A percentile compares a stretch with the other conserved stretches of the same genome.
These are phyloP conservation scores for Geotrichum carabidarum DNA, from an alignment of 1,139 yeast species.

Conservation along the genomic window DNA sequence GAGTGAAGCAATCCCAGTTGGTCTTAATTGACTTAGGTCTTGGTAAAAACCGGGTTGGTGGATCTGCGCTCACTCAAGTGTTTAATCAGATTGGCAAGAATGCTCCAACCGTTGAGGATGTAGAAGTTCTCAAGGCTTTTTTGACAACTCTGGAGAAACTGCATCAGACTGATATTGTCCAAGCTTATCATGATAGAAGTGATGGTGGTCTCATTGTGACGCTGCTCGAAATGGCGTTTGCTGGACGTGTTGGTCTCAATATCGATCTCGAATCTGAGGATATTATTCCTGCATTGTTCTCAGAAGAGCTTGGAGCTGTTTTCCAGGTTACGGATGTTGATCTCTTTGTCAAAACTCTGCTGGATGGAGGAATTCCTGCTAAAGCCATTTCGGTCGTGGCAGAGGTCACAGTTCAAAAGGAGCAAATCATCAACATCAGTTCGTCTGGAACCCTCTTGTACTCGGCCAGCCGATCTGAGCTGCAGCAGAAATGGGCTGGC, in stretches of 20 bases:
- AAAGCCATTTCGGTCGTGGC: slow-evolving; percentile 61
- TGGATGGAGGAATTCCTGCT: slow-evolving; percentile 53
- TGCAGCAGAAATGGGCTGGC: slow-evolving; percentile 81
- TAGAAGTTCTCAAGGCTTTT: slow-evolving; percentile 58
- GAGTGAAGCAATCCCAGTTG: slow-evolving; percentile 49
- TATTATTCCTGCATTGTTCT: slow-evolving; percentile 49
- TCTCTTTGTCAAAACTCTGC: slow-evolving; percentile 52
- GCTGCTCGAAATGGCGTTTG: slow-evolving; percentile 91
- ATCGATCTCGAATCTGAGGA: slow-evolving; percentile 38
- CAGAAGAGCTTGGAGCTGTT: slow-evolving; percentile 93
- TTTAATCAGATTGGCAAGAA: slow-evolving; percentile 77
- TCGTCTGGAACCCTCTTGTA: slow-evolving; percentile 48
- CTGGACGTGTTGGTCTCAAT: slow-evolving; percentile 80
- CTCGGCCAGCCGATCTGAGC: slow-evolving; percentile 55
- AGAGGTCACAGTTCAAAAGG: slow-evolving; percentile 49
- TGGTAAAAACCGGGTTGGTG: slow-evolving; percentile 63
- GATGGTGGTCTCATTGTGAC: slow-evolving; percentile 95
- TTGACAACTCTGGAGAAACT: slow-evolving; percentile 62
- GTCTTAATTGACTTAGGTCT: slow-evolving; percentile 79
- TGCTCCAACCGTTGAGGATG: slow-evolving; percentile 78
- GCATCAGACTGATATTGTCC: slow-evolving; percentile 58
- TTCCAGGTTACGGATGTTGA: slow-evolving; percentile 72
- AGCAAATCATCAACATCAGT: slow-evolving; percentile 49
- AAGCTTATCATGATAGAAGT: slow-evolving; percentile 92
- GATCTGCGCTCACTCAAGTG: slow-evolving; percentile 92